Evolutionary conservation across 305 asterid species (phyloP), one percentile per base, ranked within the genome.

Genomic region (Fraxinus floribunda): DNA sequence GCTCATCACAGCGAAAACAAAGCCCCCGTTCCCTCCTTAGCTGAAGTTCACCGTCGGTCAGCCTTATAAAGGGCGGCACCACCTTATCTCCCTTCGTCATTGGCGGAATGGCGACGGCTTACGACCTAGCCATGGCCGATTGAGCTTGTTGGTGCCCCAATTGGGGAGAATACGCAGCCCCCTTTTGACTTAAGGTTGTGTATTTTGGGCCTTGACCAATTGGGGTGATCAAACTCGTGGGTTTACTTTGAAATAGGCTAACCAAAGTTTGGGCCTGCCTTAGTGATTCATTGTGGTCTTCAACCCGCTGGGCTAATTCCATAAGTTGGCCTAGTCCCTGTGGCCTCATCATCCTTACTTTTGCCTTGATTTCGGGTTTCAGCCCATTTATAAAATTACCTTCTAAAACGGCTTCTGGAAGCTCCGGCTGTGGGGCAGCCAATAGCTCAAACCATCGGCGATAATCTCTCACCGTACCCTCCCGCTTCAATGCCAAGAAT

Each of bases 51-150:
- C 8, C 2, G 44, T 38, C 10, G 44, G 10, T 38, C 10, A 38
- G 0, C 0, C 0, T 0, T 7, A 7, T 38, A 1, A 38, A 38
- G 10, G 44, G 44, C 2, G 2, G 44, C 10, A 10, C 44, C 10
- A 0, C 44, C 41, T 5, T 36, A 0, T 36, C 41, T 0, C 41
- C 10, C 41, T 36, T 36, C 41, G 0, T 0, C 10, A 10, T 9
- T 1, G 41, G 41, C 22, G 1, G 22, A n/a, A n/a, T 5, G 1
- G 62, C 0, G 8, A 16, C 5, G 0, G 0, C 7, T 0, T 10
- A 1, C 0, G 20, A 0, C 0, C 0, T 49, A 0, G 20, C 18
- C n/a, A 1, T 3, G 0, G 20, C 6, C 0, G 16, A n/a, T 2
- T 2, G 60, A 10, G 0, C 3, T 0, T 0, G 18, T 2, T 10